Percentiles rank a stretch among this genome's conserved stretches.
Conservation (phyloP, 2,329 filamentous ascomycete species). For the Fusarium armeniacum region DNA sequence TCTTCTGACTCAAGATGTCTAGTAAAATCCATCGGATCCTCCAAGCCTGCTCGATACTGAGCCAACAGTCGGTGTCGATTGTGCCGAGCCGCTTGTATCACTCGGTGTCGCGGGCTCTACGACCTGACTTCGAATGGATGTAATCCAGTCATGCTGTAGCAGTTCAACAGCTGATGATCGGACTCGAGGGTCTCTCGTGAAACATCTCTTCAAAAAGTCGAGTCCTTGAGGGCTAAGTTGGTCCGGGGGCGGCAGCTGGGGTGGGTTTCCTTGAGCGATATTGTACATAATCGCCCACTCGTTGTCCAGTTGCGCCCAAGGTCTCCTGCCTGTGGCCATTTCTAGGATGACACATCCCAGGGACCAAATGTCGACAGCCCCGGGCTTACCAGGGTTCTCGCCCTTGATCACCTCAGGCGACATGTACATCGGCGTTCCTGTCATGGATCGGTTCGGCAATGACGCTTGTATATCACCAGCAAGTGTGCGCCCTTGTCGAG, state of each 20-base stretch:
- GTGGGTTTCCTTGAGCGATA: constrained; percentile 96
- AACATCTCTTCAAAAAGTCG: constrained; percentile 90
- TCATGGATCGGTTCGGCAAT: constrained; percentile 89
- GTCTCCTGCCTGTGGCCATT: constrained; percentile 94
- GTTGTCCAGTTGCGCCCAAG: constrained; percentile 96
- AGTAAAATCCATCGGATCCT: constrained; percentile 53
- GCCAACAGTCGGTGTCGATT: constrained; percentile 54
- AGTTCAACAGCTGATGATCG: constrained; percentile 88
- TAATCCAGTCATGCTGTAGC: constrained; percentile 93
- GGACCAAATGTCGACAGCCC: constrained; percentile 95
- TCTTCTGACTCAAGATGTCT: constrained; percentile 20
- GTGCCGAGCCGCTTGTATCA: constrained; percentile 63
- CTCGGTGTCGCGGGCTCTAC: constrained; percentile 75
- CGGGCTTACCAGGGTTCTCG: constrained; percentile 82
- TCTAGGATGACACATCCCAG: constrained; percentile 96
- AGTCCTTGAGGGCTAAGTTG: constrained; percentile 88
- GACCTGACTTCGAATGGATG: constrained; percentile 74
- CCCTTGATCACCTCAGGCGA: constrained; percentile 98
- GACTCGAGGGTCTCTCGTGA: constrained; percentile 83
- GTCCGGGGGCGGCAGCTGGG: constrained; percentile 83
- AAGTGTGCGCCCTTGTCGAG: constrained; percentile 90
- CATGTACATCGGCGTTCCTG: constrained; percentile 99
- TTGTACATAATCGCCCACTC: constrained; percentile 99
- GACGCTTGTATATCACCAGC: constrained; percentile 71
- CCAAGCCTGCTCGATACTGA: constrained; percentile 52